Base-by-base conservation (phyloP, 169 alveolate genomes). In the Cryptosporidium viatorum region DNA sequence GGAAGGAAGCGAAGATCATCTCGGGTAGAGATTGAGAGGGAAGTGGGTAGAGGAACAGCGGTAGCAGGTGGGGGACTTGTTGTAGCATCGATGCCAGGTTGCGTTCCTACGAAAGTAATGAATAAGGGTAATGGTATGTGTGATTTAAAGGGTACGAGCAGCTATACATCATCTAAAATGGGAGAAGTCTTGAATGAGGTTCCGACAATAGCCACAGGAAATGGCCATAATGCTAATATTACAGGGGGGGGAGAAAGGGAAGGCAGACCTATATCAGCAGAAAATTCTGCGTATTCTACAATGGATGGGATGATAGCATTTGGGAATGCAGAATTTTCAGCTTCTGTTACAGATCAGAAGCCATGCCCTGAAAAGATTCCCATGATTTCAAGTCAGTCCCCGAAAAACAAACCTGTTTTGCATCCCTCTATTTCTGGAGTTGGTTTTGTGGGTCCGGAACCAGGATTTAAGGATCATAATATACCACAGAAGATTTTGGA, bases 241-340 rank as follows among this genome's bases (percentile, higher is more conserved):
- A 3, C 6, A 7, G 51, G 29, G 5, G 51, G 26, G 18, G 73
- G 33, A 0, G 71, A 12, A 8, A 12, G 45, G 0, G 55, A 21
- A 31, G 65, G 39, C 3, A 23, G 67, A 16, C 16, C 45, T 9
- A 16, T 18, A 9, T 14, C 16, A 9, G 35, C 2, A 0, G 67
- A 55, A 14, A 29, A 31, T 33, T 65, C 71, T 0, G 71, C 39
- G 8, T 73, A 73, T 43, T 73, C 86, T 7, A 26, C 86, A 14
- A 73, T 73, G 8, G 86, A 73, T 55, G 70, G 86, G 16, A 73
- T 73, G 86, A 37, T 73, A 26, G 86, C 86, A 7, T 73, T 73
- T 37, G 86, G 71, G 3, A 45, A 73, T 55, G 86, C 86, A 2
- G 86, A 73, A 33, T 73, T 73, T 58, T 59, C 86, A 1, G 50